Evolutionary conservation across 331 rosid species (phyloP), one percentile per base, ranked within the genome.

Genomic region (Pyrus hybrid): DNA sequence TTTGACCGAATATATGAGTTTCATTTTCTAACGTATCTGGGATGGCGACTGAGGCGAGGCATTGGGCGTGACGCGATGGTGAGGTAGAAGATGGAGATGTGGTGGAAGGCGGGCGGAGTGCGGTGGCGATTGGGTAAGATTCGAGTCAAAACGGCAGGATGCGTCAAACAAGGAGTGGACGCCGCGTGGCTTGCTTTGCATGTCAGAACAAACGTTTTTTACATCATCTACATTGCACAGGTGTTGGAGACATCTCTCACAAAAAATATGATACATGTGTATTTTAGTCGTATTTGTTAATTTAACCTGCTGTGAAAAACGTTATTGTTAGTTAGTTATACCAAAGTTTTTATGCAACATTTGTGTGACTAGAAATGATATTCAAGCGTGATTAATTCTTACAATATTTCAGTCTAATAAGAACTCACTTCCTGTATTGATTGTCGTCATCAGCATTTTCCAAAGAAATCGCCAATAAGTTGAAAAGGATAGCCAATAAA

Each of bases 131-230:
- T 4, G 45, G 63, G 29, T 18, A 23, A 5, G 14, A 21, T 61
- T 56, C 10, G 68, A 71, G 79, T 76, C 84, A 81, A 73, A 70
- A 49, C 10, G 41, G 16, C 18, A 71, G 29, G 62, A 35, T 67
- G 81, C 77, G 81, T 81, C 81, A 66, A 74, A 76, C 76, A 77
- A 30, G 69, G 76, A 78, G 81, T 83, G 83, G 86, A 58, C 79
- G 75, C 83, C 78, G 72, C 79, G 80, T 77, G 45, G 18, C 2
- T 6, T n/a, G 26, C 43, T 37, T 37, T 37, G 45, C 51, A 10
- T 66, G 0, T 41, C 5, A 41, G 47, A 41, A 41, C 47, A 11
- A 41, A 41, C 47, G 14, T 41, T 11, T 41, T 41, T 41, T 3
- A 0, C 47, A 41, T 41, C 47, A 5, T 41, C 47, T 41, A 41